Evolutionary conservation across 2,329 filamentous ascomycete species (phyloP), one percentile per base, ranked within the genome.

Genomic region (Amphichorda felina): DNA sequence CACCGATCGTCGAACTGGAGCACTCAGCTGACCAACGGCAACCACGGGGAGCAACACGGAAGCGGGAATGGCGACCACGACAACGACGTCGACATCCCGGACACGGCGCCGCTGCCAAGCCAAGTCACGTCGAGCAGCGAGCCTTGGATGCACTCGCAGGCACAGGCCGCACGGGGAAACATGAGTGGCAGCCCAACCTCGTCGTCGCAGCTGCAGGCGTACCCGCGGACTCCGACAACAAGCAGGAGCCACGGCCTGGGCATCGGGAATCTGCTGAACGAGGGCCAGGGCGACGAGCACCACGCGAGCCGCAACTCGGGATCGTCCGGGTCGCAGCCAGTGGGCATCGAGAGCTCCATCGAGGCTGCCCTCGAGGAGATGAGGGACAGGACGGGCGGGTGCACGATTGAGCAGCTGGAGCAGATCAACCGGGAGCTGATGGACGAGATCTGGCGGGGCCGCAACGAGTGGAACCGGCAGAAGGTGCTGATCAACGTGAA

Each of bases 401-500:
- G 83, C 54, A 83, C 80, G 0, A 83, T 98, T 35, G 91, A 98
- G 60, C 89, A 98, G 56, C 64, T 98, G 15, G 89, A 96, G 64
- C 89, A 96, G 57, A 79, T 95, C 53, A 88, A 88, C 54, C 80
- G 87, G 7, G 77, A 81, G 45, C 64, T 96, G 43, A 96, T 96
- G 89, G 82, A 89, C 41, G 76, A 79, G 43, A 72, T 96, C 30
- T 98, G 91, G 91, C 70, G 69, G 41, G 72, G 72, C 40, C 72
- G 87, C 34, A 70, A 75, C 33, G 79, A 93, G 49, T 91, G 84
- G 75, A 91, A 98, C 57, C 75, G 91, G 30, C 79, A 77, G 47
- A 68, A 70, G 46, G 87, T 94, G 11, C 68, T 79, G 11, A 62
- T 61, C 31, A 61, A 67, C 26, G 69, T 93, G 26, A 66, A 65